These are phyloP conservation scores for Epichloe amarillans DNA, from an alignment of 2,329 filamentous ascomycete species.

Conservation along the genomic window DNA sequence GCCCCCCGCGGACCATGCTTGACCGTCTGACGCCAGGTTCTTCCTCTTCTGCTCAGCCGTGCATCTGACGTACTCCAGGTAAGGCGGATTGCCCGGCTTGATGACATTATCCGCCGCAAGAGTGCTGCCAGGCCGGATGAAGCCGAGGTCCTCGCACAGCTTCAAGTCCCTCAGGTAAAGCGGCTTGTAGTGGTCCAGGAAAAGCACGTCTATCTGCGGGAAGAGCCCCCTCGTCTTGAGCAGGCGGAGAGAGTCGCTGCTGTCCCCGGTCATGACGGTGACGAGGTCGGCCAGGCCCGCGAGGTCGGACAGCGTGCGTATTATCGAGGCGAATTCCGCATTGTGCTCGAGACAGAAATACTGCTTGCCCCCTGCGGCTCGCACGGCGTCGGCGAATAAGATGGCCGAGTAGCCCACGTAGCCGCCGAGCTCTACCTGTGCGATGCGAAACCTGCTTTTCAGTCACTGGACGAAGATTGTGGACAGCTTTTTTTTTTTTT, in stretches of 20 bases:
- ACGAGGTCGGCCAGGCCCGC: conserved; percentile 61
- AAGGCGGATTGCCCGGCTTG: conserved; percentile 59
- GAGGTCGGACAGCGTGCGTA: conserved; percentile 54
- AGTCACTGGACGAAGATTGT: background rate
- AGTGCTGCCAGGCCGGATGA: conserved; percentile 50
- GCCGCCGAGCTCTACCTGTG: conserved; percentile 56
- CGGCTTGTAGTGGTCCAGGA: conserved; percentile 72
- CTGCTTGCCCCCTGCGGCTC: conserved; percentile 45
- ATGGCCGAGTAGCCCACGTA: conserved; percentile 76
- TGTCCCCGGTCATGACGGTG: conserved; percentile 55
- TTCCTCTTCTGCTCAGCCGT: conserved; percentile 50
- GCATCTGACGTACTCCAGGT: conserved; percentile 56
- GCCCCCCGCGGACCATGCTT: background rate
- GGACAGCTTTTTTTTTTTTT: no score
- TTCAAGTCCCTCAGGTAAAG: conserved; percentile 64
- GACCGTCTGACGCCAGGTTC: conserved; percentile 37
- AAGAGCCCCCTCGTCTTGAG: conserved; percentile 41
- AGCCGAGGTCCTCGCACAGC: conserved; percentile 56
- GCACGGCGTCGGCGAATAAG: conserved; percentile 55
- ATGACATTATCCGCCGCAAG: conserved; percentile 59
- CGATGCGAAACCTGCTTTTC: background rate
- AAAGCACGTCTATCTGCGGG: conserved; percentile 54
- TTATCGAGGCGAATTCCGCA: conserved; percentile 60
- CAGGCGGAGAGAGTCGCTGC: conserved; percentile 49
- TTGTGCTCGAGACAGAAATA: conserved; percentile 65